These are phyloP conservation scores for Helicostylum pulchrum DNA, from an alignment of 192 early-diverging fungal genomes.

Conservation along the genomic window DNA sequence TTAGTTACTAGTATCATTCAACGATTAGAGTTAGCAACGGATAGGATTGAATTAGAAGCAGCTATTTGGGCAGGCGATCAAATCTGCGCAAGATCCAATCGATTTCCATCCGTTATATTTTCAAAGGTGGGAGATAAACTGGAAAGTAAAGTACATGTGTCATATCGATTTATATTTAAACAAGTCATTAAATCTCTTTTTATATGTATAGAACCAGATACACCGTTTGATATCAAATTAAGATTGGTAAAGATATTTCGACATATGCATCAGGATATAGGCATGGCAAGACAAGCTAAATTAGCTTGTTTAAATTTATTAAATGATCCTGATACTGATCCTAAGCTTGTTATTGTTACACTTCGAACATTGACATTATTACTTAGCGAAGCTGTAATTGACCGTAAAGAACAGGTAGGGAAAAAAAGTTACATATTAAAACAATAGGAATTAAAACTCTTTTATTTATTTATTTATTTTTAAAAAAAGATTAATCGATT, in stretches of 20 bases:
- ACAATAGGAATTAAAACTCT: neutral
- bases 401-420: constrained; percentile 38
- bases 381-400: constrained; percentile 38
- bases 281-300: constrained; percentile 39
- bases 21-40: constrained; percentile 37
- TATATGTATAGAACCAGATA: constrained; percentile 32
- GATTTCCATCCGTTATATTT: constrained; percentile 44
- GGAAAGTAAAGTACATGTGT: constrained; percentile 10
- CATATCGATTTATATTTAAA: neutral
- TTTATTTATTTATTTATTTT: neutral
- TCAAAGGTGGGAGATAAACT: constrained; percentile 31
- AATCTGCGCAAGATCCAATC: constrained; percentile 42
- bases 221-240: constrained; percentile 31
- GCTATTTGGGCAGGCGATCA: constrained; percentile 43
- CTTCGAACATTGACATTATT: constrained; percentile 40
- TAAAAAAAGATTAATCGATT: constrained; percentile 22
- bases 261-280: constrained; percentile 49
- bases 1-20: constrained; percentile 36
- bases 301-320: constrained; percentile 39
- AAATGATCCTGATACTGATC: constrained; percentile 25
- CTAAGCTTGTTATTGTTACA: constrained; percentile 36
- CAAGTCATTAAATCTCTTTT: neutral
- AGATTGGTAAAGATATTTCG: constrained; percentile 45
- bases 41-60: constrained; percentile 45
- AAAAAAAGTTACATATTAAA: neutral